phyloP scores from a whole-genome alignment of 495 filamentous ascomycete genomes.

The Xylaria venustula region DNA sequence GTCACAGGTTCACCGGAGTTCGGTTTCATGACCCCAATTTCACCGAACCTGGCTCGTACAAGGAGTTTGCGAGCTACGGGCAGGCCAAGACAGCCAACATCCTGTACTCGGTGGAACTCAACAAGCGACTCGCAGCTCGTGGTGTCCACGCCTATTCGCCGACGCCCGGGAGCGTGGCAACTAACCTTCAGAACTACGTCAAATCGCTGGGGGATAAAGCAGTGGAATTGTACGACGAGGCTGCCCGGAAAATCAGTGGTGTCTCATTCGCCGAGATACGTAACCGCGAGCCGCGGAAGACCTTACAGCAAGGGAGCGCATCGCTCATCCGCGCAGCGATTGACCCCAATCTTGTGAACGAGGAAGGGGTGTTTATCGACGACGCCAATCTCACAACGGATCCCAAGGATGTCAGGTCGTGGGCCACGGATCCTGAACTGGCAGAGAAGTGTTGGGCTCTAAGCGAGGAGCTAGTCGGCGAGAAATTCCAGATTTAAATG shows the following conservation, averaged over 20 bases:
- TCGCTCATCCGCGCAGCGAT: conserved; percentile 44
- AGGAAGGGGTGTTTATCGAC: conserved; percentile 38
- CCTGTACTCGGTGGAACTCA: conserved; percentile 53
- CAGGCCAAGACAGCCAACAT: conserved; percentile 60
- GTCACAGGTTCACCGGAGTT: conserved; percentile 41
- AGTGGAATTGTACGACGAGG: conserved; percentile 8
- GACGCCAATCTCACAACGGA: conserved; percentile 22
- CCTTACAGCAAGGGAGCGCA: conserved; percentile 40
- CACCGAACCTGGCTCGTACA: conserved; percentile 35
- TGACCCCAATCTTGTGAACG: conserved; percentile 32
- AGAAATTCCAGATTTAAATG: conserved; percentile 31
- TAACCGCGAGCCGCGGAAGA: conserved; percentile 38
- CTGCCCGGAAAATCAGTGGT: conserved; percentile 22
- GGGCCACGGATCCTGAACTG: conserved; percentile 30
- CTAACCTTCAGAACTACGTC: conserved; percentile 26
- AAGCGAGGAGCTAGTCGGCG: conserved; percentile 47
- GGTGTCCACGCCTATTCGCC: conserved; percentile 36
- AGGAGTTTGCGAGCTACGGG: conserved; percentile 49
- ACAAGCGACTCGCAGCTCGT: conserved; percentile 34
- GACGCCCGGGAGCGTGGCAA: conserved; percentile 45
- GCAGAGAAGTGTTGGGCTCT: conserved; percentile 43
- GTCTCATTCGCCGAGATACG: conserved; percentile 32
- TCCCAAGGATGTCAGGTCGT: conserved; percentile 31
- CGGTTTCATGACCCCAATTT: conserved; percentile 54
- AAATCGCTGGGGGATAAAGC: background rate